phyloP scores from a whole-genome alignment of 2,329 filamentous ascomycete species.

The Raffaelea albimanens region DNA sequence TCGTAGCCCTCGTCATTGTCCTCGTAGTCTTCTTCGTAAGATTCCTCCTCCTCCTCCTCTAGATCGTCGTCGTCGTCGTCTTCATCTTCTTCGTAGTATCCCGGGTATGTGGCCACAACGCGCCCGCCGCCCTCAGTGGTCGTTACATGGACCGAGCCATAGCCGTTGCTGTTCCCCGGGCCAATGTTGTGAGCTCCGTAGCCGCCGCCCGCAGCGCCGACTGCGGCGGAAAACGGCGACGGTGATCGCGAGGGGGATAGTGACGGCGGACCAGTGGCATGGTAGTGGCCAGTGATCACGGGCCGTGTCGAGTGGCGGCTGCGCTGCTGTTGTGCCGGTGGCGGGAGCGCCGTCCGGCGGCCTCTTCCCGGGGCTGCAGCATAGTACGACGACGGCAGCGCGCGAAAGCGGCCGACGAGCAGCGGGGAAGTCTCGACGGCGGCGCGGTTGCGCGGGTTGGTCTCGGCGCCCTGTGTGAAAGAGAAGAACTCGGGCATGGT shows the following conservation, averaged over 20 bases:
- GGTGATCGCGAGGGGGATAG: slow-evolving; percentile 5
- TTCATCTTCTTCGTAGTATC: slow-evolving; percentile 4
- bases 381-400: slow-evolving; percentile 26
- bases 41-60: slow-evolving; percentile 13
- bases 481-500: slow-evolving; percentile 56
- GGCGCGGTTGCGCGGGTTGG: slow-evolving; percentile 37
- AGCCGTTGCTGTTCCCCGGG: slow-evolving; percentile 4
- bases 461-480: slow-evolving; percentile 57
- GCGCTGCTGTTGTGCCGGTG: slow-evolving; percentile 16
- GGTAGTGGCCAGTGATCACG: not conserved
- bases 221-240: slow-evolving; percentile 3
- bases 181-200: not conserved
- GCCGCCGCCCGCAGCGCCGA: not conserved
- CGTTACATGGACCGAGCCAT: slow-evolving; percentile 2
- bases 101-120: not conserved
- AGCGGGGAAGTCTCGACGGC: slow-evolving; percentile 42
- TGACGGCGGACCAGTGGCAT: not conserved
- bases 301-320: slow-evolving; percentile 13
- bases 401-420: slow-evolving; percentile 55
- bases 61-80: slow-evolving; percentile 7
- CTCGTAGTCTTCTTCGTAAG: slow-evolving; percentile 21
- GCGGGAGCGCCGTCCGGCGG: not conserved
- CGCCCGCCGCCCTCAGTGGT: not conserved
- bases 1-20: slow-evolving; percentile 14
- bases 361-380: slow-evolving; percentile 19